phyloP scores from a whole-genome alignment of 495 filamentous ascomycete genomes.

The Talaromyces thailandensis region DNA sequence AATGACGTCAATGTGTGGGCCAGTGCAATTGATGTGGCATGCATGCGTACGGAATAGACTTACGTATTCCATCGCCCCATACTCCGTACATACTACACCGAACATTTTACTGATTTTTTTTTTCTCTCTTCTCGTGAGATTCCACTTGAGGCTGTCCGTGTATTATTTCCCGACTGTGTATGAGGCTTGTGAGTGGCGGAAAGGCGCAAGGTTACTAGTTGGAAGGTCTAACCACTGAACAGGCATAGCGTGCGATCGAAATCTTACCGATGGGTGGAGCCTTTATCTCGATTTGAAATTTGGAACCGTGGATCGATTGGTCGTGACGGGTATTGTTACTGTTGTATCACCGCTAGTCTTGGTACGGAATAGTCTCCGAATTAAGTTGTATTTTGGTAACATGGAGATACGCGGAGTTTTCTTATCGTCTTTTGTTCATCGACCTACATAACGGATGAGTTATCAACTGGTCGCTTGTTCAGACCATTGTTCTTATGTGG shows the following conservation, averaged over 20 bases:
- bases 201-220: background rate
- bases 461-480: background rate
- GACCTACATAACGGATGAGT: background rate
- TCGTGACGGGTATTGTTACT: background rate
- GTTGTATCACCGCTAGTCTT: background rate
- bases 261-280: background rate
- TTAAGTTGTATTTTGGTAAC: background rate
- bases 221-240: background rate
- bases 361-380: background rate
- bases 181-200: background rate
- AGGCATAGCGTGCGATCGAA: background rate
- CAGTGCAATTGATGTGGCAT: too few relatives aligned
- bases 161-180: background rate
- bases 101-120: too few relatives aligned
- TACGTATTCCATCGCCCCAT: too few relatives aligned
- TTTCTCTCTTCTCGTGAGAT: too few relatives aligned
- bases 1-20: too few relatives aligned
- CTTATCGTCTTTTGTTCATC: background rate
- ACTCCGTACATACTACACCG: too few relatives aligned
- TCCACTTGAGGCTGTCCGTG: background rate
- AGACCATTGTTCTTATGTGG: background rate
- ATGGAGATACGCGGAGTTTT: background rate
- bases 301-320: too few relatives aligned
- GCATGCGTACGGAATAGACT: too few relatives aligned
- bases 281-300: too few relatives aligned